Evolutionary conservation across 495 filamentous ascomycete species (phyloP).

Genomic region (Penicillium paxilli): DNA sequence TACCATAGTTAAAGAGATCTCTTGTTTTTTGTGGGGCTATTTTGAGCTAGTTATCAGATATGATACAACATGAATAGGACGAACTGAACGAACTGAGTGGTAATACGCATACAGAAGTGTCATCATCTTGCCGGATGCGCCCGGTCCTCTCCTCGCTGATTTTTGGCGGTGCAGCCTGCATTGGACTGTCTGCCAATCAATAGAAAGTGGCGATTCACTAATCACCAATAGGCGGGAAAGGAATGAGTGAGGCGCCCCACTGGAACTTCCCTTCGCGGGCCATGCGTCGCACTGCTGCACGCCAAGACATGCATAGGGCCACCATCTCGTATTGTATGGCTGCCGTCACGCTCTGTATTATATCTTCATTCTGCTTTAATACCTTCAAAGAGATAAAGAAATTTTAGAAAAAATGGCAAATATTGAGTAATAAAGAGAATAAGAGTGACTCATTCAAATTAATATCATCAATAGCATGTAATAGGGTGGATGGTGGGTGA

Average conservation of each 20-base stretch:
- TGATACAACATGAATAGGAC: too few species aligned
- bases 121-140: conserved; percentile 7
- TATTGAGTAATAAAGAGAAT: background rate
- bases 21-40: too few species aligned
- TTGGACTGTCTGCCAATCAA: background rate
- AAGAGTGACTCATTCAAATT: background rate
- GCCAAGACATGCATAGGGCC: conserved; percentile 4
- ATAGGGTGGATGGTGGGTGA: background rate
- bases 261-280: background rate
- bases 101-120: conserved; percentile 4
- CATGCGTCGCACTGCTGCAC: conserved; percentile 11
- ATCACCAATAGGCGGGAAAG: background rate
- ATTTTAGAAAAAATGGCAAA: background rate
- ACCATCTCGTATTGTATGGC: background rate
- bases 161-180: background rate
- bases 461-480: too few species aligned
- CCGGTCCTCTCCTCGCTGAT: background rate
- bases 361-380: conserved; percentile 1
- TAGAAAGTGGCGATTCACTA: background rate
- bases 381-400: background rate
- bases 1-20: too few species aligned
- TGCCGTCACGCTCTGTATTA: conserved; percentile 7
- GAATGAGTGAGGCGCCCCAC: background rate
- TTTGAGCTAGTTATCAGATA: background rate
- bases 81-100: background rate